Percentiles rank a stretch among this genome's conserved stretches.
These are phyloP conservation scores for Aspergillus olivimuriae DNA, from an alignment of 495 filamentous ascomycete genomes.

Conservation along the genomic window DNA sequence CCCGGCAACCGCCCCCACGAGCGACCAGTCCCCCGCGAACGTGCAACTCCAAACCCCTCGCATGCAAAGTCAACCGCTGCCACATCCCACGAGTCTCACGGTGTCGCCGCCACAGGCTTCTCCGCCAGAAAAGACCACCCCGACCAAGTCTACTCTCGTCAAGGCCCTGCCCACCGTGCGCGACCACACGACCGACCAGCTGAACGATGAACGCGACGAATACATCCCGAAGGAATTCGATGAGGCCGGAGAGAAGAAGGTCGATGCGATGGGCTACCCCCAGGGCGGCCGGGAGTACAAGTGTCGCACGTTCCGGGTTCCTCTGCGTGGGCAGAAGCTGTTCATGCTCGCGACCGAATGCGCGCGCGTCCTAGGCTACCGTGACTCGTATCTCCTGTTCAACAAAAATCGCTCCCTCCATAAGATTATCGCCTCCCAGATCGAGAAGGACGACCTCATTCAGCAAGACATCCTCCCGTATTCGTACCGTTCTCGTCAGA, in stretches of 20 bases:
- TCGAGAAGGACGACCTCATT: conserved; percentile 95
- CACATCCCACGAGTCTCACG: conserved; percentile 40
- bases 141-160: conserved; percentile 76
- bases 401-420: conserved; percentile 97
- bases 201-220: conserved; percentile 88
- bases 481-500: conserved; percentile 95
- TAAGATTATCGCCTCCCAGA: conserved; percentile 96
- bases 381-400: conserved; percentile 96
- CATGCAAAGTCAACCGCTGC: conserved; percentile 61
- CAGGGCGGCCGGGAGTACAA: conserved; percentile 81
- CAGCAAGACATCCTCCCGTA: conserved; percentile 93
- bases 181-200: conserved; percentile 96
- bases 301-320: conserved; percentile 89
- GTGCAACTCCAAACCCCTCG: conserved; percentile 70
- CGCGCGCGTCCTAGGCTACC: conserved; percentile 86
- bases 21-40: conserved; percentile 45
- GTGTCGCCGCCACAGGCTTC: conserved; percentile 65
- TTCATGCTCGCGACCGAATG: conserved; percentile 99
- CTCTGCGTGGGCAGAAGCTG: conserved; percentile 81
- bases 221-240: conserved; percentile 93
- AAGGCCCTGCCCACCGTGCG: conserved; percentile 94
- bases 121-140: conserved; percentile 72
- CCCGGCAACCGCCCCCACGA: conserved; percentile 27
- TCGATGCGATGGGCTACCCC: conserved; percentile 72
- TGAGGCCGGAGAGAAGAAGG: conserved; percentile 88